Percentiles rank a stretch among this genome's conserved stretches.
phyloP scores from a whole-genome alignment of 2,329 filamentous ascomycete species.

The Monosporascus sp. region DNA sequence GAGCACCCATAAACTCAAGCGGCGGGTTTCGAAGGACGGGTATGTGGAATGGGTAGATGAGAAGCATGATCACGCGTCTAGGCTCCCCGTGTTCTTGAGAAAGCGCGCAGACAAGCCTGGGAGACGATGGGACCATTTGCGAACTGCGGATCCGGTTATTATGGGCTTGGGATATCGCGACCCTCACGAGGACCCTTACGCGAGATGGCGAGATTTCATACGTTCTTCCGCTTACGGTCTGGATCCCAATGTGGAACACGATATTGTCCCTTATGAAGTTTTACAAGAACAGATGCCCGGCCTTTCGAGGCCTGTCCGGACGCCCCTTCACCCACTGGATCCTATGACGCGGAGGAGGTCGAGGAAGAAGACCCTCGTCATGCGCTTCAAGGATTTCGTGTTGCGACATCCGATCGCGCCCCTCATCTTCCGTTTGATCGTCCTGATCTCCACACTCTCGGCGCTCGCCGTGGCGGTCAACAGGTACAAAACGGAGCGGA shows the following conservation, averaged over 20 bases:
- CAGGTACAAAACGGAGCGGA: constrained; percentile 59
- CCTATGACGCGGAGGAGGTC: constrained; percentile 26
- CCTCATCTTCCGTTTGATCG: constrained; percentile 72
- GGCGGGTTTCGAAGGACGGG: constrained; percentile 27
- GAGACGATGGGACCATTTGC: constrained; percentile 55
- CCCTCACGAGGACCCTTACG: constrained; percentile 33
- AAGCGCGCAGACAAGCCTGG: constrained; percentile 43
- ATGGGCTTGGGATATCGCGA: constrained; percentile 42
- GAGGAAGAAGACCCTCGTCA: constrained; percentile 31
- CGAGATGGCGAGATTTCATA: constrained; percentile 49
- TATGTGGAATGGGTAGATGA: constrained; percentile 30
- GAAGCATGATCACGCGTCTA: constrained; percentile 25
- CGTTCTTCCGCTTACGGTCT: constrained; percentile 48
- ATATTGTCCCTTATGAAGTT: constrained; percentile 40
- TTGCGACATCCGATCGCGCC: constrained; percentile 82
- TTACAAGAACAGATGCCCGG: constrained; percentile 30
- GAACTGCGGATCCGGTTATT: constrained; percentile 54
- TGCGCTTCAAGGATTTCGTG: constrained; percentile 61
- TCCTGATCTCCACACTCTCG: constrained; percentile 75
- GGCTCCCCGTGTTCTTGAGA: constrained; percentile 40
- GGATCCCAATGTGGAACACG: constrained; percentile 39
- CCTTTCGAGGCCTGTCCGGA: constrained; percentile 32
- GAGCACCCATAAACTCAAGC: constrained; percentile 19
- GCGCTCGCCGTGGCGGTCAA: constrained; percentile 73
- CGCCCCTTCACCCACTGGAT: constrained; percentile 33